Evolutionary conservation across 768 basidiomycete species (phyloP).

Genomic region (Omphalotus guepiniiformis): DNA sequence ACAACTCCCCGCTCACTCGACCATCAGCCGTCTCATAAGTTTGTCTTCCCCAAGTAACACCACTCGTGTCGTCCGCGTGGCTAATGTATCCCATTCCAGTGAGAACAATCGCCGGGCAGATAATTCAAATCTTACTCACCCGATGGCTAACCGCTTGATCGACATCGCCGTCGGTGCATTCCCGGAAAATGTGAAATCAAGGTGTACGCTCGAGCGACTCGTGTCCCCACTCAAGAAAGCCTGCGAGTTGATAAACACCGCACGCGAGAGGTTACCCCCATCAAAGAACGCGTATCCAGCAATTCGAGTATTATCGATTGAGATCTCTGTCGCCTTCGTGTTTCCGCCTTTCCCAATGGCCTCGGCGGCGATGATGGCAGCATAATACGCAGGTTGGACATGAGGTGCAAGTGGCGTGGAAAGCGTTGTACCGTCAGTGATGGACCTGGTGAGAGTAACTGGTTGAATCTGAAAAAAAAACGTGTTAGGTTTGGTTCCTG

Average conservation of each 20-base stretch:
- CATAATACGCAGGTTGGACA: slow-evolving; percentile 65
- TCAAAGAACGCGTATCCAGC: slow-evolving; percentile 65
- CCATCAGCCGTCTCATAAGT: slow-evolving; percentile 34
- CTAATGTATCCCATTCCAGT: slow-evolving; percentile 22
- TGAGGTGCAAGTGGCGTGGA: slow-evolving; percentile 49
- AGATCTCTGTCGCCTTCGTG: slow-evolving; percentile 43
- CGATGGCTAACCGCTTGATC: slow-evolving; percentile 48
- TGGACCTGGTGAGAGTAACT: slow-evolving; percentile 50
- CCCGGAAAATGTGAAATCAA: slow-evolving; percentile 35
- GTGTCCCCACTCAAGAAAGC: slow-evolving; percentile 37
- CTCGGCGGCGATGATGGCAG: slow-evolving; percentile 55
- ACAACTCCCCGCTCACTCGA: slow-evolving; percentile 18
- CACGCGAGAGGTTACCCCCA: slow-evolving; percentile 35
- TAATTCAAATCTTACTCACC: slow-evolving; percentile 25
- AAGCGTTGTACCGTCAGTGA: slow-evolving; percentile 48
- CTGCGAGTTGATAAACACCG: slow-evolving; percentile 55
- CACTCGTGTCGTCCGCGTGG: slow-evolving; percentile 40
- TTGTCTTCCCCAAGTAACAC: slow-evolving; percentile 32
- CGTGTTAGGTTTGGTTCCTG: not conserved
- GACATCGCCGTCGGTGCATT: slow-evolving; percentile 26
- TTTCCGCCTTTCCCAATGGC: slow-evolving; percentile 45
- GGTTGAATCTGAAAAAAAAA: slow-evolving; percentile 53
- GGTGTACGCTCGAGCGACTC: slow-evolving; percentile 35
- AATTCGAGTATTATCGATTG: slow-evolving; percentile 40
- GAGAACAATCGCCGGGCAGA: not conserved